phyloP scores from a whole-genome alignment of 257 asterid species.

The Mentha longifolia region DNA sequence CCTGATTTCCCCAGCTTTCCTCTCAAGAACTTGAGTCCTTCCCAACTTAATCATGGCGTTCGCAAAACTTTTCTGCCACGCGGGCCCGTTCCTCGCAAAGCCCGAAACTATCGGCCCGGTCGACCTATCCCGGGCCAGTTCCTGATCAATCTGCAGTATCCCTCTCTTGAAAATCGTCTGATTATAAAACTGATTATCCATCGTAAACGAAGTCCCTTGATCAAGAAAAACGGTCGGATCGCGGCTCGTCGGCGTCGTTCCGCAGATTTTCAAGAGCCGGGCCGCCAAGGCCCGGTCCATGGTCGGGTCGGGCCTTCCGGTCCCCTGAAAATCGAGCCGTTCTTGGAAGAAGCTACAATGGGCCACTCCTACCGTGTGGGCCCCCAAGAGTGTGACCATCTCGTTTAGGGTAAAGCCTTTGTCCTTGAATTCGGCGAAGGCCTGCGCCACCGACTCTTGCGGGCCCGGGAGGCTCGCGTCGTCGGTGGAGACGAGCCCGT shows the following conservation, averaged over 20 bases:
- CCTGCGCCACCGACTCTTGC: slow-evolving; percentile 34
- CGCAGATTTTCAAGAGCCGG: slow-evolving; percentile 47
- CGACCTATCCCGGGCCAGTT: slow-evolving; percentile 50
- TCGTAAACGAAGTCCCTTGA: slow-evolving; percentile 58
- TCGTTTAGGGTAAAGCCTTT: slow-evolving; percentile 57
- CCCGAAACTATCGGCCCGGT: slow-evolving; percentile 40
- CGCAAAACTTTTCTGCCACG: slow-evolving; percentile 45
- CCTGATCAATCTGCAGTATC: slow-evolving; percentile 67
- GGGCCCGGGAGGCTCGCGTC: slow-evolving; percentile 73
- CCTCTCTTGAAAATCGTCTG: slow-evolving; percentile 58
- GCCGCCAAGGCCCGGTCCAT: slow-evolving; percentile 61
- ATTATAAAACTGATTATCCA: slow-evolving; percentile 67
- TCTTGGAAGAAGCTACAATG: slow-evolving; percentile 69
- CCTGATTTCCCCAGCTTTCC: slow-evolving; percentile 54
- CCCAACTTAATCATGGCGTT: slow-evolving; percentile 55
- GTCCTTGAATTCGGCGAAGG: slow-evolving; percentile 46
- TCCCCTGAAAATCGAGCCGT: slow-evolving; percentile 60
- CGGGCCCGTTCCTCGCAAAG: slow-evolving; percentile 35
- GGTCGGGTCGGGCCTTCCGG: slow-evolving; percentile 53
- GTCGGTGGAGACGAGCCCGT: slow-evolving; percentile 56
- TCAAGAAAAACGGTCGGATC: slow-evolving; percentile 66
- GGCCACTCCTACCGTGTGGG: slow-evolving; percentile 75
- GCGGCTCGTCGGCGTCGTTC: neutral
- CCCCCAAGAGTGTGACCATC: slow-evolving; percentile 79
- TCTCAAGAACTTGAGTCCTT: slow-evolving; percentile 44